phyloP scores from a whole-genome alignment of 306 rosid species.

The Corylus heterophylla region DNA sequence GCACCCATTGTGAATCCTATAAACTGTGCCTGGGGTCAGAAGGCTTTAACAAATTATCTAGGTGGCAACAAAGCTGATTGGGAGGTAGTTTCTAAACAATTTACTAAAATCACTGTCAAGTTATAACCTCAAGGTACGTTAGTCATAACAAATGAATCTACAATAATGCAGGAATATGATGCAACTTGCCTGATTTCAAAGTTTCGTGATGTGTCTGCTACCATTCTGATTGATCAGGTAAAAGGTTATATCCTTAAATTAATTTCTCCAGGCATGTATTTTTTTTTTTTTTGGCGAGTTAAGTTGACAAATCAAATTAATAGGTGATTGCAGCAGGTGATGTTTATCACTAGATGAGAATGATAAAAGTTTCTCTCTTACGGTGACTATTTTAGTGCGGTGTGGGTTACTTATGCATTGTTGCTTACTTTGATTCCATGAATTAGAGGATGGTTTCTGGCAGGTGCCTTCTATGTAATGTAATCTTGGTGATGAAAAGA shows the following conservation, averaged over 20 bases:
- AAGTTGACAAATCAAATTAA: neutral
- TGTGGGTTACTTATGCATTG: neutral
- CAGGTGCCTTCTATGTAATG: neutral
- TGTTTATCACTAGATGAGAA: neutral
- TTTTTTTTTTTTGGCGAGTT: neutral
- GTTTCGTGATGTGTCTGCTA: conserved; percentile 48
- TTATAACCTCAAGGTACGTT: conserved; percentile 4
- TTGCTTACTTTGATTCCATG: neutral
- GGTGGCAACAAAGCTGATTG: conserved; percentile 74
- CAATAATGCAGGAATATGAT: conserved; percentile 80
- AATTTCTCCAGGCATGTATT: neutral
- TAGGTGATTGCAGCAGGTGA: neutral
- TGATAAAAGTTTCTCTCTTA: neutral
- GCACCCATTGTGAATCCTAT: conserved; percentile 81
- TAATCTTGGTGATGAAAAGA: neutral
- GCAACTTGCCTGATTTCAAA: conserved; percentile 68
- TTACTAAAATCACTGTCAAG: neutral
- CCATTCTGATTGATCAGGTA: conserved; percentile 96
- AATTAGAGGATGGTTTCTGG: neutral
- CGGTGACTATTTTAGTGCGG: neutral
- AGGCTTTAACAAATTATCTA: conserved; percentile 88
- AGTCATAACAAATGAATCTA: conserved; percentile 11
- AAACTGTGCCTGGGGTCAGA: conserved; percentile 90
- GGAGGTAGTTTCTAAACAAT: conserved; percentile 61
- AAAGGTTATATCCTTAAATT: neutral